Percentiles rank a stretch among this genome's conserved stretches.
Evolutionary conservation across 1,284 basidiomycete genomes (phyloP).

Genomic region (Schizophyllum commune): DNA sequence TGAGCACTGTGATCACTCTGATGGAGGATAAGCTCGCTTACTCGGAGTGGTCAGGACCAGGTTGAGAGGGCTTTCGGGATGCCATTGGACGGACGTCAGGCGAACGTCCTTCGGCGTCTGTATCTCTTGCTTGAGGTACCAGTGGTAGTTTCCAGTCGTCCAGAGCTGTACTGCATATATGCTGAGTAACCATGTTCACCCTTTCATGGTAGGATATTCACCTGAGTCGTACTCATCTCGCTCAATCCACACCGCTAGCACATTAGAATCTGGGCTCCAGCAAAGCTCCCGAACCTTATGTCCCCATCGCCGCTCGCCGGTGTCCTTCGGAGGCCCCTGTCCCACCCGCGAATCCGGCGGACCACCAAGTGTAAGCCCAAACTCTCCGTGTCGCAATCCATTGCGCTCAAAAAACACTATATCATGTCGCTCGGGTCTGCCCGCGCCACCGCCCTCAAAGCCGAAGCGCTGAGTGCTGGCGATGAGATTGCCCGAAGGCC

Average conservation of each 20-base stretch:
- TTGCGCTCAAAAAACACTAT: constrained; percentile 96
- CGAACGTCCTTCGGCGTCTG: constrained; percentile 39
- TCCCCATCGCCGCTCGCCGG: constrained; percentile 35
- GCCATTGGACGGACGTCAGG: constrained; percentile 76
- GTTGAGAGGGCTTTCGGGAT: constrained; percentile 72
- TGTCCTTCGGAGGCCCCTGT: constrained; percentile 15
- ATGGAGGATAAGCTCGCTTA: constrained; percentile 29
- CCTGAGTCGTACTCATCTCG: constrained; percentile 60
- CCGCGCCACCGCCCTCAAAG: constrained; percentile 60
- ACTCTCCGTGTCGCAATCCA: constrained; percentile 88
- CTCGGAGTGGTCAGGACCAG: constrained; percentile 65
- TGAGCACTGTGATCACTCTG: neutral
- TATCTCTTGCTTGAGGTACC: constrained; percentile 92
- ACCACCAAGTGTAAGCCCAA: constrained; percentile 45
- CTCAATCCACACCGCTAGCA: constrained; percentile 83
- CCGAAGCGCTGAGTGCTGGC: constrained; percentile 81
- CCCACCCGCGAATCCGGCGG: constrained; percentile 19
- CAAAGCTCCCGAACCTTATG: constrained; percentile 69
- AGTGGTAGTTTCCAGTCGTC: constrained; percentile 94
- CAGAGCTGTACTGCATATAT: constrained; percentile 76
- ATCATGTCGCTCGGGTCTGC: constrained; percentile 69
- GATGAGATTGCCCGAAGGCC: constrained; percentile 85
- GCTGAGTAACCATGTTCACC: neutral
- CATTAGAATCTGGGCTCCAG: constrained; percentile 88
- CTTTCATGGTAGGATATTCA: constrained; percentile 25